Evolutionary conservation across 164 flowering plant genomes (phyloP).

Genomic region (Hamamelis virginiana): DNA sequence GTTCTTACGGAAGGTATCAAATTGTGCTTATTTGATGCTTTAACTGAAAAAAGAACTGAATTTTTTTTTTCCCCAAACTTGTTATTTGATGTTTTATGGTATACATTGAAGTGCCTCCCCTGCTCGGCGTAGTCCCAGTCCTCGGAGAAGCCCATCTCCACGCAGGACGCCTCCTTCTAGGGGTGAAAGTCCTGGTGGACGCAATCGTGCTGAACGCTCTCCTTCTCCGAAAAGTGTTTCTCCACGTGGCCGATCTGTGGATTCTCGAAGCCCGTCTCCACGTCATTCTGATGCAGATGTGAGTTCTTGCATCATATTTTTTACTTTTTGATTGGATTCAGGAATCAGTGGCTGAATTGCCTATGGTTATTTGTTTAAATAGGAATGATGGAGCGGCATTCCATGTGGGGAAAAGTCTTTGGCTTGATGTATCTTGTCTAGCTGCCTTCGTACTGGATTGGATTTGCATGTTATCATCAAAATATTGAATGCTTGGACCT

Average conservation of each 20-base stretch:
- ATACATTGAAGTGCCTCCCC: conserved; percentile 41
- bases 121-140: conserved; percentile 48
- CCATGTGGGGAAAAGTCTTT: conserved; percentile 3
- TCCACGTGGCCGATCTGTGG: conserved; percentile 47
- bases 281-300: conserved; percentile 61
- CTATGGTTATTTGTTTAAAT: background rate
- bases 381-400: conserved; percentile 34
- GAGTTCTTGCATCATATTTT: conserved; percentile 11
- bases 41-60: background rate
- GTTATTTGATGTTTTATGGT: background rate
- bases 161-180: conserved; percentile 36
- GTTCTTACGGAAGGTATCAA: conserved; percentile 59
- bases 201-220: conserved; percentile 37
- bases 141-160: conserved; percentile 58
- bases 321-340: background rate
- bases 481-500: conserved; percentile 23
- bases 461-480: conserved; percentile 21
- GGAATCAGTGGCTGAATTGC: background rate
- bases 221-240: conserved; percentile 53
- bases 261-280: conserved; percentile 63
- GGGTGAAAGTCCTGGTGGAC: conserved; percentile 49
- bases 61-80: background rate
- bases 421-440: background rate
- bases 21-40: background rate
- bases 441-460: conserved; percentile 13